Percentiles rank a stretch among this genome's conserved stretches.
Conservation (phyloP, 2,329 filamentous ascomycete genomes). For the Sclerotinia trifoliorum region DNA sequence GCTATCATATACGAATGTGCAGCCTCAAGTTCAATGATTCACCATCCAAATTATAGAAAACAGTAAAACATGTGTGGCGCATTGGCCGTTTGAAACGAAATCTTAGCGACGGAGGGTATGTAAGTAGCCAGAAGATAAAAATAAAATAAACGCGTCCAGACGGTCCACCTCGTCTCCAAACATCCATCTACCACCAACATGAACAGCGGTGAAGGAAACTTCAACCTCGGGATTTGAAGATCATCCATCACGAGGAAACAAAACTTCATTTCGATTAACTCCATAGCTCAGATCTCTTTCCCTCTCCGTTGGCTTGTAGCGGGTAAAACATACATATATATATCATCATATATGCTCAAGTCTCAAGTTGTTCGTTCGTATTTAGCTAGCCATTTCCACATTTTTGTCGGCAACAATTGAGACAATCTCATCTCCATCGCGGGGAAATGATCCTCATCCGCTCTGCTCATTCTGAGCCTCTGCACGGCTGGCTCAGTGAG, state of each 20-base stretch:
- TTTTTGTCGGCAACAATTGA: constrained; percentile 19
- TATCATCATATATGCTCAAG: constrained; percentile 6
- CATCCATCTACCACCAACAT: constrained; percentile 3
- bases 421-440: constrained; percentile 15
- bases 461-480: constrained; percentile 6
- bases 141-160: constrained; percentile 10
- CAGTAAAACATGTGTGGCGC: neutral
- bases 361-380: neutral
- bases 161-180: neutral
- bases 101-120: neutral
- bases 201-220: constrained; percentile 18
- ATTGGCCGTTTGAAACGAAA: constrained; percentile 2
- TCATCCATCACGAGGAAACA: constrained; percentile 3
- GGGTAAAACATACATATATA: constrained; percentile 8
- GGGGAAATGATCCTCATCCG: constrained; percentile 18
- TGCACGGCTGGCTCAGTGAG: neutral
- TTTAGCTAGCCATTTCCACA: neutral
- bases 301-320: neutral
- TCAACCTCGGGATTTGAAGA: constrained; percentile 9
- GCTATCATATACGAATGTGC: neutral
- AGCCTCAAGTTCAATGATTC: neutral
- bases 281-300: neutral
- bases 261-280: constrained; percentile 13
- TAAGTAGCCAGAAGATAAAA: neutral
- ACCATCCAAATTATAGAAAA: neutral